Evolutionary conservation across 352 stramenopile genomes (phyloP).

Genomic region (Pythium vanterpoolii): DNA sequence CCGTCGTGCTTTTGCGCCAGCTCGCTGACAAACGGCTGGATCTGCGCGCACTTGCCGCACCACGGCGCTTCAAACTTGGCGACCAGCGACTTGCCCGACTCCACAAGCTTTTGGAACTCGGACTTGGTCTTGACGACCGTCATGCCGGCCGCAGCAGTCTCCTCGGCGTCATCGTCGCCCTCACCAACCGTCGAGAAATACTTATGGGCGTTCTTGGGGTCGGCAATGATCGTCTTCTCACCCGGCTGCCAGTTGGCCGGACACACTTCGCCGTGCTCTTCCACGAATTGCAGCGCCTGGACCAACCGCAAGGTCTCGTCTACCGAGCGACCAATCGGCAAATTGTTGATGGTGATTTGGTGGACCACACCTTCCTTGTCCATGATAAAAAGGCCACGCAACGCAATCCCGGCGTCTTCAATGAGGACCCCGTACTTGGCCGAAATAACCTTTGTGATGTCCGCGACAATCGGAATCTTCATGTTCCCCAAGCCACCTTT

Average conservation of each 20-base stretch:
- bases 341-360: constrained; percentile 91
- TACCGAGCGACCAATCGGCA: constrained; percentile 89
- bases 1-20: constrained; percentile 61
- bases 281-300: constrained; percentile 91
- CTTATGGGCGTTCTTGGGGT: constrained; percentile 77
- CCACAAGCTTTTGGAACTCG: constrained; percentile 57
- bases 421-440: constrained; percentile 90
- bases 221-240: constrained; percentile 86
- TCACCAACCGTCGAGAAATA: constrained; percentile 80
- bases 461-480: constrained; percentile 91
- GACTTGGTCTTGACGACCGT: constrained; percentile 56
- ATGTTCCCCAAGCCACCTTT: constrained; percentile 92
- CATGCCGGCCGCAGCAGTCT: constrained; percentile 33
- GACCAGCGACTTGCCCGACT: constrained; percentile 70
- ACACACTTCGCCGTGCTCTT: constrained; percentile 92
- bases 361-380: constrained; percentile 84
- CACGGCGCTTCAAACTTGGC: constrained; percentile 85
- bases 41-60: constrained; percentile 86
- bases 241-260: constrained; percentile 92
- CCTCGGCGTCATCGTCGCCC: constrained; percentile 29
- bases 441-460: constrained; percentile 92
- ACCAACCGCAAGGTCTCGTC: constrained; percentile 92
- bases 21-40: constrained; percentile 69
- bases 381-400: constrained; percentile 93
- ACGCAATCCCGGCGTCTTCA: constrained; percentile 77